A percentile compares a stretch with the other conserved stretches of the same genome.
Conservation (phyloP, 305 asterid species). For the Lippia alba region DNA sequence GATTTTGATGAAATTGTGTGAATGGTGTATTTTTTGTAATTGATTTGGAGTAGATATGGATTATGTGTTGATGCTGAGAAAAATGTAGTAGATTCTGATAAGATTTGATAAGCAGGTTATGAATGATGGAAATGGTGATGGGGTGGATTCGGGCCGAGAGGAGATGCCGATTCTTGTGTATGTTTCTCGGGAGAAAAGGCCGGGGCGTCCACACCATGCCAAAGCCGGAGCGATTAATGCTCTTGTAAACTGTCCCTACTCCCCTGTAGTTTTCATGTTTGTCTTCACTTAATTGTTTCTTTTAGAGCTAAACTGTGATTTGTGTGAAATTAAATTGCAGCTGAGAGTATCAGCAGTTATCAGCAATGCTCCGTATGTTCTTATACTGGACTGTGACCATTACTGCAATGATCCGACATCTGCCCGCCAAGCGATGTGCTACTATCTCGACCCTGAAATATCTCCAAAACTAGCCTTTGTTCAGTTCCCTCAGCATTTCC, state of each 20-base stretch:
- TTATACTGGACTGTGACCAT: conserved; percentile 79
- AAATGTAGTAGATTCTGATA: background rate
- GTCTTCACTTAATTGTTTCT: background rate
- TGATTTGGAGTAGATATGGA: no score
- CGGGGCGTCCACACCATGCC: conserved; percentile 62
- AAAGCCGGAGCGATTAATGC: conserved; percentile 80
- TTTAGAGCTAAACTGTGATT: background rate
- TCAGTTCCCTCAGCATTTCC: conserved; percentile 73
- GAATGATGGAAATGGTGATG: conserved; percentile 30
- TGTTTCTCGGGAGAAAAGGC: conserved; percentile 69
- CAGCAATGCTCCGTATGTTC: conserved; percentile 75
- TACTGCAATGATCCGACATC: conserved; percentile 65
- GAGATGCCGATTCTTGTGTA: conserved; percentile 69
- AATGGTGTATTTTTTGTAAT: no score
- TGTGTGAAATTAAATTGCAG: conserved; percentile 45
- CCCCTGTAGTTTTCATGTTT: conserved; percentile 1
- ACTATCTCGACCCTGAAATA: conserved; percentile 52
- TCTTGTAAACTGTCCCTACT: conserved; percentile 35
- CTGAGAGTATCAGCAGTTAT: conserved; percentile 61
- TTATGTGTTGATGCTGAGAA: background rate
- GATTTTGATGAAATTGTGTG: no score
- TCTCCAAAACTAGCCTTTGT: conserved; percentile 60
- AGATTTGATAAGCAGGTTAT: conserved; percentile 48
- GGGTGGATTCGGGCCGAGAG: conserved; percentile 16
- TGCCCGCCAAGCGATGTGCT: conserved; percentile 82